Conservation (phyloP, 345 rosid species). For the Raphanus sativus region DNA sequence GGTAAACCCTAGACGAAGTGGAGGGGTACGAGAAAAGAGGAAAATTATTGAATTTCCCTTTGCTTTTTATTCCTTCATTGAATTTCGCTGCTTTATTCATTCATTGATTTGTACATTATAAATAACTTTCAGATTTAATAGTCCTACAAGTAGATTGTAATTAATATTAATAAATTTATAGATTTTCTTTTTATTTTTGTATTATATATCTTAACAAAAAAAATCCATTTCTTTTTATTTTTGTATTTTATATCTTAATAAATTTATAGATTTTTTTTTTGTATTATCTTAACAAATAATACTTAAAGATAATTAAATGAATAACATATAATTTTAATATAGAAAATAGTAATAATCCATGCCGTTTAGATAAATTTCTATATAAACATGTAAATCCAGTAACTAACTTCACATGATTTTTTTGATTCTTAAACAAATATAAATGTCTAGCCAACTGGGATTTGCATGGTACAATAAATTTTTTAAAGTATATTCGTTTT, state of each 20-base stretch:
- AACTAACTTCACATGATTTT: background rate
- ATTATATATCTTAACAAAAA: background rate
- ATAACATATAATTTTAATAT: background rate
- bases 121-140: background rate
- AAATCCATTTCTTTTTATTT: background rate
- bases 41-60: background rate
- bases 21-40: slow-evolving; percentile 27
- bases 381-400: background rate
- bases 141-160: background rate
- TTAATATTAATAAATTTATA: background rate
- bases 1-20: slow-evolving; percentile 28
- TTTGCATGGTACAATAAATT: background rate
- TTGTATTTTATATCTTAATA: background rate
- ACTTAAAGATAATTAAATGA: background rate
- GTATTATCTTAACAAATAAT: background rate
- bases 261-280: background rate
- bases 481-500: background rate
- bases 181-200: background rate
- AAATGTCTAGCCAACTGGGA: background rate
- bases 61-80: background rate
- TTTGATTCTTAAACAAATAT: background rate
- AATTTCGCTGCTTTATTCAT: background rate
- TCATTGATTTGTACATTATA: background rate
- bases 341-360: background rate
- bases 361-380: background rate